These are phyloP conservation scores for Theobroma cacao DNA, from an alignment of 345 rosid genomes.

Conservation along the genomic window DNA sequence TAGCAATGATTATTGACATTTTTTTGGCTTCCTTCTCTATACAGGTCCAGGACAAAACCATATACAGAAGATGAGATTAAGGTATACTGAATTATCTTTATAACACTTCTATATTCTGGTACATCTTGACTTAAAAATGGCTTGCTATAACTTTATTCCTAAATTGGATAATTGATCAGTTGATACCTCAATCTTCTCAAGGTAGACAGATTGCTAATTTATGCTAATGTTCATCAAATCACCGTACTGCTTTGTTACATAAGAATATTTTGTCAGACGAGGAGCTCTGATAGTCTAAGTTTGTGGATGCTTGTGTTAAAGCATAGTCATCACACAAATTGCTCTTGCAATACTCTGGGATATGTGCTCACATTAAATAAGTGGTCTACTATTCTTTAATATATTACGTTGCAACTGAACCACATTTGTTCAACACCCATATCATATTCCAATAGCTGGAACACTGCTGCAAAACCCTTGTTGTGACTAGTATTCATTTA, in stretches of 20 bases:
- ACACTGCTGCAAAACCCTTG: neutral
- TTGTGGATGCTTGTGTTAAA: neutral
- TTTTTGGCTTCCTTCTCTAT: slow-evolving; percentile 17
- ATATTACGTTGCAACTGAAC: neutral
- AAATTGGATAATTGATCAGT: neutral
- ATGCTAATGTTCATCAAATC: neutral
- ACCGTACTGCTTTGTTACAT: neutral
- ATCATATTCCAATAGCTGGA: neutral
- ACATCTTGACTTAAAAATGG: neutral
- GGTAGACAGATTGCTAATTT: neutral
- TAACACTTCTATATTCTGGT: neutral
- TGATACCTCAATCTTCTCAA: neutral
- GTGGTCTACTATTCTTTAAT: neutral
- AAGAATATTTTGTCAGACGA: neutral
- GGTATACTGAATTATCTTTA: slow-evolving; percentile 36
- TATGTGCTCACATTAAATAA: neutral
- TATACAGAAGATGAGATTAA: slow-evolving; percentile 94
- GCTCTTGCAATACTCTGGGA: neutral
- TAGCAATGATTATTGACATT: slow-evolving; percentile 1
- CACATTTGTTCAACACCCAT: neutral
- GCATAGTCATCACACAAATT: neutral
- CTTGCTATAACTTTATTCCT: neutral
- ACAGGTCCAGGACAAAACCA: slow-evolving; percentile 65
- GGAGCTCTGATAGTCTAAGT: neutral
- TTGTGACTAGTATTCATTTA: neutral